These are phyloP conservation scores for Capronia epimyces DNA, from an alignment of 2,329 filamentous ascomycete genomes.

Conservation along the genomic window DNA sequence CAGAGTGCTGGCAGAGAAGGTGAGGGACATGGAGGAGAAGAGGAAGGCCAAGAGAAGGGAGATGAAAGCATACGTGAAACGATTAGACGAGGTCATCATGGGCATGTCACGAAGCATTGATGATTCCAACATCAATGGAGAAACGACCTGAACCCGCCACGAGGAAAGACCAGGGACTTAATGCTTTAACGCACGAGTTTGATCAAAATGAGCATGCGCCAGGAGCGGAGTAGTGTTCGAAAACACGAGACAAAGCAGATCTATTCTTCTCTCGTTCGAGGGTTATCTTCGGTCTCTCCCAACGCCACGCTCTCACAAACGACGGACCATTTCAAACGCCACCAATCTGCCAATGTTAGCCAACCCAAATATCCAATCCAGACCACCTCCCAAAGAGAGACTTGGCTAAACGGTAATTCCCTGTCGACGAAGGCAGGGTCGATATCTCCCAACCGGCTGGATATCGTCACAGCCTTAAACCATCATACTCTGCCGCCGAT, in stretches of 20 bases:
- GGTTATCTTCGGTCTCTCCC: background rate
- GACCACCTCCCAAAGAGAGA: background rate
- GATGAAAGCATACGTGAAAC: slow-evolving; percentile 38
- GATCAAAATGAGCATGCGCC: no score
- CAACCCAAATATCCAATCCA: background rate
- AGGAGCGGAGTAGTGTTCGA: no score
- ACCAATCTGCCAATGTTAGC: background rate
- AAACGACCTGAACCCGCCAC: slow-evolving; percentile 1
- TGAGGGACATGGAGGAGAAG: slow-evolving; percentile 42
- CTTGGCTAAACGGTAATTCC: background rate
- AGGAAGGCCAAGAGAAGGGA: slow-evolving; percentile 40
- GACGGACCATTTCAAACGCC: background rate
- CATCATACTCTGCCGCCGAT: slow-evolving; percentile 26
- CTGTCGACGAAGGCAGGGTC: background rate
- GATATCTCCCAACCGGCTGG: background rate
- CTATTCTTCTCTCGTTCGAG: background rate
- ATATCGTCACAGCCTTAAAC: slow-evolving; percentile 11
- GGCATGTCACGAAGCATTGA: slow-evolving; percentile 28
- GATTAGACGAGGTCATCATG: slow-evolving; percentile 38
- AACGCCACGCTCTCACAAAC: slow-evolving; percentile 2
- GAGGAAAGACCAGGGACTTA: background rate
- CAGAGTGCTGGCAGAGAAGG: slow-evolving; percentile 39
- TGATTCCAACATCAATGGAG: slow-evolving; percentile 10
- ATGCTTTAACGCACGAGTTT: no score
- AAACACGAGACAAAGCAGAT: background rate